phyloP scores from a whole-genome alignment of 495 filamentous ascomycete genomes.

The Daldinia grandis region DNA sequence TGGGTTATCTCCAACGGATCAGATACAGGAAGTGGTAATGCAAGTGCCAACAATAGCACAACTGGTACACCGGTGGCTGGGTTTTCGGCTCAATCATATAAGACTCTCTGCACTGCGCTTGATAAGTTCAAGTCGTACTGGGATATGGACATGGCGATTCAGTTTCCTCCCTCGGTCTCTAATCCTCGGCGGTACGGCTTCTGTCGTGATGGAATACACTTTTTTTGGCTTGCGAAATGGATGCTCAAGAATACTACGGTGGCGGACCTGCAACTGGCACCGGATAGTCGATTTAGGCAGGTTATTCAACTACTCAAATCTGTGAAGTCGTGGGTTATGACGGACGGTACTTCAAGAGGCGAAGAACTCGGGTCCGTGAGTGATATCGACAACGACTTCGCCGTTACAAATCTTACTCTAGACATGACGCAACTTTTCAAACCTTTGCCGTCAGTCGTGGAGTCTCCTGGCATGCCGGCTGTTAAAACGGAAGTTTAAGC shows the following conservation, averaged over 20 bases:
- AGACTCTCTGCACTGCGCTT: constrained; percentile 55
- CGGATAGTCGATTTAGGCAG: constrained; percentile 65
- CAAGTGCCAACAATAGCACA: constrained; percentile 53
- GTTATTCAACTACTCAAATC: constrained; percentile 66
- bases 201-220: constrained; percentile 69
- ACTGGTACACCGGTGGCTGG: constrained; percentile 59
- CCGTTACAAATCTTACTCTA: constrained; percentile 65
- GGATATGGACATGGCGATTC: constrained; percentile 69
- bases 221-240: constrained; percentile 69
- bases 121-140: constrained; percentile 72
- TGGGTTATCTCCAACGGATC: constrained; percentile 53
- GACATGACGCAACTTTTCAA: constrained; percentile 73
- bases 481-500: constrained; percentile 46
- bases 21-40: constrained; percentile 34
- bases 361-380: constrained; percentile 66
- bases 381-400: constrained; percentile 68
- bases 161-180: constrained; percentile 63
- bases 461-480: constrained; percentile 45
- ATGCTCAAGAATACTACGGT: constrained; percentile 58
- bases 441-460: constrained; percentile 52
- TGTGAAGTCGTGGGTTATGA: constrained; percentile 62
- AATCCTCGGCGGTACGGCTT: constrained; percentile 65
- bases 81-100: constrained; percentile 47
- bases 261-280: constrained; percentile 56
- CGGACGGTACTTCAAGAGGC: constrained; percentile 60